Evolutionary conservation across 2,329 filamentous ascomycete genomes (phyloP), one percentile per base, ranked within the genome.

Genomic region (Exserohilum turcica): DNA sequence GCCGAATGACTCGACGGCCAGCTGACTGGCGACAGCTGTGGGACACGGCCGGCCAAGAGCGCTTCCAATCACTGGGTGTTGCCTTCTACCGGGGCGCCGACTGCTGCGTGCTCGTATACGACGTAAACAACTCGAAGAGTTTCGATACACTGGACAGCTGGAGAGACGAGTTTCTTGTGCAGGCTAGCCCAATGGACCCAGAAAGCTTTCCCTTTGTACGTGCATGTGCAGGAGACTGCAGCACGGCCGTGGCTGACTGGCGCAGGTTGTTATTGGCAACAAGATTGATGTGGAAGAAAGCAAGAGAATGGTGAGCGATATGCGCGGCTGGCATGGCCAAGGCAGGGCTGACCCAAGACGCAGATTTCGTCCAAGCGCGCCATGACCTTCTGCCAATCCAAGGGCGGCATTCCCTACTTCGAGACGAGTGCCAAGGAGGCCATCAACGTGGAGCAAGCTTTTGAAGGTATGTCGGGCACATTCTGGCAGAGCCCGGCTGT

Each of bases 371-470:
- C 89, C 70, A 97, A 97, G 84, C 86, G 94, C 60, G 94, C 94
- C 54, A 92, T 93, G 86, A 92, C 93, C 12, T 99, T 97, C 76
- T 99, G 94, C 77, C 92, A 97, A 77, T 95, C 91, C 52, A 97
- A 97, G 79, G 93, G 93, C 42, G 91, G 91, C 55, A 97, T 99
- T 62, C 94, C 94, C 15, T 99, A 99, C 78, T 99, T 99, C 71
- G 94, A 99, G 85, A 99, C 94, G 15, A 97, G 92, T 77, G 94
- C 94, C 56, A 99, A 99, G 81, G 94, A 99, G 77, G 94, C 93
- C 56, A 89, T 97, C 78, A 99, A 99, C 72, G 94, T 99, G 37
- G 94, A 99, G 78, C 92, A 90, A 72, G 88, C 88, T 39, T 91
- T 91, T 64, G 83, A 86, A 72, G 82, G 83, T 85, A 71, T 63